Evolutionary conservation across 352 stramenopile genomes (phyloP), one percentile per base, ranked within the genome.

Genomic region (Synura sp.): DNA sequence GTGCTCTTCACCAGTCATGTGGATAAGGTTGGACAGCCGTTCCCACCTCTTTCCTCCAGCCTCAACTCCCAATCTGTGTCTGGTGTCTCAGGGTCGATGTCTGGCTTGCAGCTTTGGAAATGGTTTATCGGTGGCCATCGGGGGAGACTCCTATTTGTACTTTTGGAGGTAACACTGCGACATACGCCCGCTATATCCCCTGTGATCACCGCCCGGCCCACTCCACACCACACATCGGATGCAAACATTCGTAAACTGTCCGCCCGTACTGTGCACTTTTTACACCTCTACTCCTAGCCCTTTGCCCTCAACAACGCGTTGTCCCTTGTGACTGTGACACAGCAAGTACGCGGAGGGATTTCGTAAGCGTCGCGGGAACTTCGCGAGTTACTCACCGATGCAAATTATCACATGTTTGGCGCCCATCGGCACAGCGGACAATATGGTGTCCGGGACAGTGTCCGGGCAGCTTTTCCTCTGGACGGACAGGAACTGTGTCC

Each of bases 381-480:
- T 84, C 27, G 42, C 80, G 0, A 78, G 79, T 1, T 80, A 82
- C 19, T 77, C 36, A n/a, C 79, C 42, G 22, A 32, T 80, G 36
- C 80, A 88, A 71, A 75, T 71, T 1, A 49, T 86, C 27, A 19
- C 85, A 5, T 81, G 49, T 42, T 75, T 87, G 31, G 79, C 79
- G 31, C 81, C 60, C 0, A 79, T 85, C 19, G 17, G 67, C 33
- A 73, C 34, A 27, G 59, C 42, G 1, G 80, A 76, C 29, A 42
- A 85, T 67, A 59, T 86, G 7, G 53, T 87, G 0, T 79, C 82
- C 0, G 85, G 85, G 14, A 82, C 84, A 1, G 79, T 82, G 0
- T 84, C 79, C 1, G 85, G 85, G 14, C 81, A 86, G 29, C 42
- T 89, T 0, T 87, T 88, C 79, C 79, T 89, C 1, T 89, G 83